Percentiles rank a stretch among this genome's conserved stretches.
Evolutionary conservation across 495 filamentous ascomycete genomes (phyloP).

Genomic region (Amniculicola lignicola): DNA sequence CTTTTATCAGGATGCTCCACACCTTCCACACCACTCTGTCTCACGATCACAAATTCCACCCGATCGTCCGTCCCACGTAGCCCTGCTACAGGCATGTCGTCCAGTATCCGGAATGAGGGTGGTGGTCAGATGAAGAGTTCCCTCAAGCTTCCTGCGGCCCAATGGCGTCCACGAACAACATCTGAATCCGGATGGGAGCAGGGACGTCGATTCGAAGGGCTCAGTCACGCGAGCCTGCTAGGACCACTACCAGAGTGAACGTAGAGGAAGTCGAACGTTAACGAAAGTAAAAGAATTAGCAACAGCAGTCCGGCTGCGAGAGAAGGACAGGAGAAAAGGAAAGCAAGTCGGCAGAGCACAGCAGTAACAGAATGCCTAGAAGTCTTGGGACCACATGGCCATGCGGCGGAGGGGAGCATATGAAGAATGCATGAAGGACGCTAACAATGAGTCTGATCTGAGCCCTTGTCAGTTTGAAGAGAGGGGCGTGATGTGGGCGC

Average conservation of each 20-base stretch:
- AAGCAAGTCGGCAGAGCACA: constrained; percentile 22
- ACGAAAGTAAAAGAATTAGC: constrained; percentile 30
- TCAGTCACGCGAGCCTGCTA: constrained; percentile 30
- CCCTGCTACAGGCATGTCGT: constrained; percentile 29
- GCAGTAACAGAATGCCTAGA: constrained; percentile 26
- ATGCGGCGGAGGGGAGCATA: constrained; percentile 27
- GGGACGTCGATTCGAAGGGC: constrained; percentile 3
- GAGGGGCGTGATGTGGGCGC: constrained; percentile 9
- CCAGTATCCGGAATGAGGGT: neutral
- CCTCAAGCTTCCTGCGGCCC: constrained; percentile 30
- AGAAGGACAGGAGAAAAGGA: constrained; percentile 17
- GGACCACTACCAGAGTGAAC: constrained; percentile 21
- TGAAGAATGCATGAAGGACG: constrained; percentile 33
- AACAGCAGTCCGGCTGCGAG: constrained; percentile 36
- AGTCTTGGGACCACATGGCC: constrained; percentile 26
- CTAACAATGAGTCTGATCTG: constrained; percentile 31
- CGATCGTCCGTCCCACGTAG: constrained; percentile 16
- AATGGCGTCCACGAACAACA: constrained; percentile 28
- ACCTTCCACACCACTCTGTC: constrained; percentile 10
- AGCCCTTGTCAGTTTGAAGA: constrained; percentile 30
- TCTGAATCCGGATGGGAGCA: constrained; percentile 22
- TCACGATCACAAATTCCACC: constrained; percentile 26
- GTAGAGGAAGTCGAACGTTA: constrained; percentile 3
- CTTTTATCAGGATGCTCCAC: too few species aligned
- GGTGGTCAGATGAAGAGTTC: constrained; percentile 8